Evolutionary conservation across 331 rosid species (phyloP), one percentile per base, ranked within the genome.

Genomic region (Quercus lobata): DNA sequence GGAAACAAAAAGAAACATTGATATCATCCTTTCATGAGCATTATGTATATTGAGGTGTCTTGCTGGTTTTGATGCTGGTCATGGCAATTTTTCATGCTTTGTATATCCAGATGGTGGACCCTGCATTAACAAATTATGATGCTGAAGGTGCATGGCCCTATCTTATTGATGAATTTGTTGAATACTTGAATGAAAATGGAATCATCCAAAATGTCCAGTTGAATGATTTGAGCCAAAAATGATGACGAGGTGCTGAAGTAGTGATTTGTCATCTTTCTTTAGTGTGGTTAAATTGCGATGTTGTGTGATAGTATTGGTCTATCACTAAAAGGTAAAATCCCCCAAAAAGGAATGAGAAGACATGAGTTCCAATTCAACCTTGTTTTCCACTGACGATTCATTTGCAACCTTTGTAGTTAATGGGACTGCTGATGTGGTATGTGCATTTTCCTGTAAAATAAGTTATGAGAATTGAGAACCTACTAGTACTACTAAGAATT

Each of bases 131-230:
- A 24, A 87, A 93, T 84, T 96, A 96, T 49, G 99, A 93, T 69
- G 92, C 97, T 2, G 97, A 93, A 87, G 98, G 99, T 69, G 99
- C 99, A 15, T 93, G 99, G 99, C 99, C 99, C 0, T 96, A 96
- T 78, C 98, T 96, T 29, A 93, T 96, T 32, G 99, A 96, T 66
- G 98, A 96, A 79, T 96, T 96, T 86, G 99, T 93, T 0, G 99
- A 96, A 72, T 93, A 91, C 85, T 86, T 96, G 86, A 85, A 76
- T 6, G 99, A 93, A 82, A 93, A 96, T 77, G 94, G 92, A 32
- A 57, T 93, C 74, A 82, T 82, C 83, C 89, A 88, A 79, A 86
- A 63, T 49, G 82, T 73, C 72, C 82, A 85, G 76, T 56, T 73
- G 74, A 72, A 41, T 30, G 97, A 86, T 76, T 77, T 87, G 73